Evolutionary conservation across 768 basidiomycete species (phyloP), one percentile per base, ranked within the genome.

Genomic region (Suillus subaureus): DNA sequence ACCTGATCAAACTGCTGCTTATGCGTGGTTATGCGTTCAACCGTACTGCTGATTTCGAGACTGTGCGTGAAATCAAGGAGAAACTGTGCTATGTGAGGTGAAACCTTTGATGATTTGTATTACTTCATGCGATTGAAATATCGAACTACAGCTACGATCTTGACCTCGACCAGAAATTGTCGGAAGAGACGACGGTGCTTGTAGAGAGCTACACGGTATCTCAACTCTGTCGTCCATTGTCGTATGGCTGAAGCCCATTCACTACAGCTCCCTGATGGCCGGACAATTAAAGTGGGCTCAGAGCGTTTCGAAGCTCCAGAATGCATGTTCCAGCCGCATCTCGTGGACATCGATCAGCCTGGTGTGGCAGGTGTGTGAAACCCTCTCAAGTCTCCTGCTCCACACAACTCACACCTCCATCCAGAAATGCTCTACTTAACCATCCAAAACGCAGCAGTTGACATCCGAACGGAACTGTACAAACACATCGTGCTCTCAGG

Each of bases 1-100:
- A 99, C 79, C 83, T 99, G 79, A 99, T 99, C 87, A 99, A 99
- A 80, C 85, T 99, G n/a, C 84, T 99, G 40, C 87, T 99, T 71
- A 98, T 98, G 96, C 89, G 97, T n/a, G 97, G 97, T n/a, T 99
- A 99, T 77, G 97, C 97, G 1, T 99, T 99, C 86, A 99, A 99
- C 80, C 89, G 97, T 47, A 99, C 97, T 3, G 97, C 97, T 33
- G 97, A 99, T 80, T 99, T 99, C 72, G 97, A 99, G 82, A 99
- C 97, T 2, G 97, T 99, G 26, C 82, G 97, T 39, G 94, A 97
- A 77, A 99, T 99, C 81, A 99, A 99, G 80, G 97, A 99, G 83
- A 97, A 96, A 77, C 79, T 99, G 54, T 99, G 97, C 80, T 99
- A 99, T 74, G 93, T 97, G 73, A 97, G 93, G 94, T 96, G 69